Conservation (phyloP, 495 filamentous ascomycete genomes). For the Penicillium desertorum region DNA sequence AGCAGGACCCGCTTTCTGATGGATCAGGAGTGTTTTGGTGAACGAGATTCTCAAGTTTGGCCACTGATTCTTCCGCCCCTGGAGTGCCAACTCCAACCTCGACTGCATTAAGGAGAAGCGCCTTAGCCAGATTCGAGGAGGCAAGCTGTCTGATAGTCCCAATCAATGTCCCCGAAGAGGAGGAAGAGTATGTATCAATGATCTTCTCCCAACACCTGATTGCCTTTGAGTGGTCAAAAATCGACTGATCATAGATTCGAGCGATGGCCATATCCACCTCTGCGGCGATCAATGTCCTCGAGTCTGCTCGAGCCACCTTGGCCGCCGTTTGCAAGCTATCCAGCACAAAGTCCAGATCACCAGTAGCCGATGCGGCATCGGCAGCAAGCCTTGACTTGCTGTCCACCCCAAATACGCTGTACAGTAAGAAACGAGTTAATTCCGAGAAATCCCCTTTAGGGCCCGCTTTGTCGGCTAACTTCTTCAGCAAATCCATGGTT, state of each 20-base stretch:
- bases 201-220: neutral
- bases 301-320: neutral
- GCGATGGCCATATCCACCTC: neutral
- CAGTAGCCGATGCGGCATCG: slow-evolving; percentile 15
- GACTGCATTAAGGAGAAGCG: neutral
- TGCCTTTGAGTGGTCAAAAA: neutral
- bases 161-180: neutral
- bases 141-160: neutral
- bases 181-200: neutral
- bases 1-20: neutral
- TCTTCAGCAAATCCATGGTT: neutral
- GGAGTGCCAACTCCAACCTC: neutral
- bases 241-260: neutral
- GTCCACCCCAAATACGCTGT: neutral
- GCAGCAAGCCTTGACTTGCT: slow-evolving; percentile 5
- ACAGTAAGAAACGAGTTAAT: too few relatives aligned
- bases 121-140: neutral
- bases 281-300: neutral
- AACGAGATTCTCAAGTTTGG: neutral
- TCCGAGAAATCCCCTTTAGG: neutral
- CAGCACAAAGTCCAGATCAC: slow-evolving; percentile 11
- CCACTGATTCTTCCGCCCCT: neutral
- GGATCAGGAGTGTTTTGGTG: neutral
- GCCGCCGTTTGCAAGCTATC: slow-evolving; percentile 7
- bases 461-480: neutral